Evolutionary conservation across 345 rosid genomes (phyloP).

Genomic region (Dimocarpus longan): DNA sequence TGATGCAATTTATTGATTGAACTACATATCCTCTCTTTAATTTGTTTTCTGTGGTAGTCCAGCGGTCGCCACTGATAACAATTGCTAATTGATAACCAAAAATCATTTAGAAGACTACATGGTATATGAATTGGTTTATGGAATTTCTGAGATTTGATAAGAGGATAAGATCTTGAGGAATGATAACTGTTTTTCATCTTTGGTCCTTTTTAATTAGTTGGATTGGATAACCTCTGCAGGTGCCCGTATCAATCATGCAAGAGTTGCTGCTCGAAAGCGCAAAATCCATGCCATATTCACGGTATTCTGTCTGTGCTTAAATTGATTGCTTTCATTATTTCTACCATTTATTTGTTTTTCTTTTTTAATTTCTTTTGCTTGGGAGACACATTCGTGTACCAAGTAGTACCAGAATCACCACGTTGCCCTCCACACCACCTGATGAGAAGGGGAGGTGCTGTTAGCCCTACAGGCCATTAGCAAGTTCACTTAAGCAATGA

Average conservation of each 20-base stretch:
- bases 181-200: constrained; percentile 7
- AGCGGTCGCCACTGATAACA: not conserved
- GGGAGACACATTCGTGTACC: not conserved
- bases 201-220: constrained; percentile 5
- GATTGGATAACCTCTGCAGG: constrained; percentile 49
- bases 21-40: not conserved
- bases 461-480: not conserved
- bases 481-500: not conserved
- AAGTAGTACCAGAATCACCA: not conserved
- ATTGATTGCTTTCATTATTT: not conserved
- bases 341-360: not conserved
- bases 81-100: not conserved
- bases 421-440: not conserved
- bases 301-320: constrained; percentile 45
- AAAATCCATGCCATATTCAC: constrained; percentile 92
- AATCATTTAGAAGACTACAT: not conserved
- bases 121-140: not conserved
- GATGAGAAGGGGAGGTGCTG: not conserved
- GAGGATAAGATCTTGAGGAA: not conserved
- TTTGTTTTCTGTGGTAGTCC: not conserved
- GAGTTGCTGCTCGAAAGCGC: constrained; percentile 92
- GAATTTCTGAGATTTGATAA: not conserved
- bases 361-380: constrained; percentile 1
- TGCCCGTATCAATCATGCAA: constrained; percentile 96
- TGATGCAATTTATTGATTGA: constrained; percentile 1